These are phyloP conservation scores for Linum tenue DNA, from an alignment of 345 rosid species.

Conservation along the genomic window DNA sequence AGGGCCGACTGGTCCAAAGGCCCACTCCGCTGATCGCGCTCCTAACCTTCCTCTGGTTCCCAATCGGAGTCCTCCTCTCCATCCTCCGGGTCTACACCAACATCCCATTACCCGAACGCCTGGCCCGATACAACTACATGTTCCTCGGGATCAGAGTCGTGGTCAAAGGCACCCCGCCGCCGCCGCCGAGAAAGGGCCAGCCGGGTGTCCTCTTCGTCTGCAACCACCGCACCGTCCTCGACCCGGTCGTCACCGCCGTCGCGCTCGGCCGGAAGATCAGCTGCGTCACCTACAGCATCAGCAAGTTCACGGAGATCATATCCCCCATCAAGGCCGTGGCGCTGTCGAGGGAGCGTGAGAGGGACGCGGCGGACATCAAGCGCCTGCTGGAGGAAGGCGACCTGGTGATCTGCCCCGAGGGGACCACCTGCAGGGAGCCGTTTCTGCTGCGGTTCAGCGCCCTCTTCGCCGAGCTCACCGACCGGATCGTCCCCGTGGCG, in stretches of 20 bases:
- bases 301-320: slow-evolving; percentile 73
- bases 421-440: slow-evolving; percentile 91
- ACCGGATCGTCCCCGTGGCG: slow-evolving; percentile 29
- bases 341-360: slow-evolving; percentile 68
- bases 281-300: slow-evolving; percentile 88
- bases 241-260: slow-evolving; percentile 78
- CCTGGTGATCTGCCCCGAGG: slow-evolving; percentile 87
- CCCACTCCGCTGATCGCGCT: slow-evolving; percentile 59
- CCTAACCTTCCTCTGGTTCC: slow-evolving; percentile 58
- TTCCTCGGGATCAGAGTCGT: slow-evolving; percentile 45
- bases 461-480: slow-evolving; percentile 67
- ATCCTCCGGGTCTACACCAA: slow-evolving; percentile 50
- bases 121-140: slow-evolving; percentile 52
- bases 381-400: slow-evolving; percentile 79
- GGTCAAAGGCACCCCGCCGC: slow-evolving; percentile 67
- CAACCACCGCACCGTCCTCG: slow-evolving; percentile 80
- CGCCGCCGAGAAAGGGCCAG: slow-evolving; percentile 58
- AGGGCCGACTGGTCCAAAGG: slow-evolving; percentile 57
- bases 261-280: slow-evolving; percentile 78
- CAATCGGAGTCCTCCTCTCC: slow-evolving; percentile 48
- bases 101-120: slow-evolving; percentile 57
- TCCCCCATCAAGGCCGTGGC: slow-evolving; percentile 91
- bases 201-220: slow-evolving; percentile 79
- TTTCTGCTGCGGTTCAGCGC: slow-evolving; percentile 86
- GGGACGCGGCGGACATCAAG: slow-evolving; percentile 67